Conservation (phyloP, 306 rosid species). For the Inga oerstediana region DNA sequence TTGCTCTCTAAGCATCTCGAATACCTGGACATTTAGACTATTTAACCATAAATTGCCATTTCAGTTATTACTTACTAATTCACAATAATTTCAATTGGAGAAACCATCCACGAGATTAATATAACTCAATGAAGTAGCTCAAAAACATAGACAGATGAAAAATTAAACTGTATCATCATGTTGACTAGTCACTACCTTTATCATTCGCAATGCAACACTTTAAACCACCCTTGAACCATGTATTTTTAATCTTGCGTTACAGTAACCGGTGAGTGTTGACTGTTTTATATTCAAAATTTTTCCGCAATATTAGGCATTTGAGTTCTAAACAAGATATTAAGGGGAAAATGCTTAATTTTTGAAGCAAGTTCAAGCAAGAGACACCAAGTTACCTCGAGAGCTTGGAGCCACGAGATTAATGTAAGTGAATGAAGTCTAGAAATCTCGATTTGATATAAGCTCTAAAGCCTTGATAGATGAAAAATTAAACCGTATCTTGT, state of each 20-base stretch:
- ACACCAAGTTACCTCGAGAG: slow-evolving; percentile 68
- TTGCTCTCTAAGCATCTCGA: slow-evolving; percentile 91
- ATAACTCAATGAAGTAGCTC: not conserved
- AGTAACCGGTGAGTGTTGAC: not conserved
- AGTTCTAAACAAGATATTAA: slow-evolving; percentile 1
- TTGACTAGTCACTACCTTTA: not conserved
- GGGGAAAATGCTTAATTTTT: not conserved
- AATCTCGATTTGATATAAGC: not conserved
- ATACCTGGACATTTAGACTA: slow-evolving; percentile 54
- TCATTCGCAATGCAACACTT: not conserved
- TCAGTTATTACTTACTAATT: not conserved
- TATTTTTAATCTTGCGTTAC: not conserved
- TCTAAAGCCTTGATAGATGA: not conserved
- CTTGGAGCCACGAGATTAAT: slow-evolving; percentile 63
- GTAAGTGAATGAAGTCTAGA: no score
- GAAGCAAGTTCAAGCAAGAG: slow-evolving; percentile 23
- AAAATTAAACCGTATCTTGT: not conserved
- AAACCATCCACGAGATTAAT: slow-evolving; percentile 13
- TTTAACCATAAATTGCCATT: slow-evolving; percentile 12
- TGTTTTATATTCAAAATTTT: not conserved
- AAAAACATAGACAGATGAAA: not conserved
- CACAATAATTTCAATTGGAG: not conserved
- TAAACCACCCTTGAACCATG: not conserved
- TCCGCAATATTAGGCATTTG: not conserved
- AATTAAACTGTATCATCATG: not conserved